A percentile compares a stretch with the other conserved stretches of the same genome.
phyloP scores from a whole-genome alignment of 495 filamentous ascomycete species.

The Cryomyces minteri region DNA sequence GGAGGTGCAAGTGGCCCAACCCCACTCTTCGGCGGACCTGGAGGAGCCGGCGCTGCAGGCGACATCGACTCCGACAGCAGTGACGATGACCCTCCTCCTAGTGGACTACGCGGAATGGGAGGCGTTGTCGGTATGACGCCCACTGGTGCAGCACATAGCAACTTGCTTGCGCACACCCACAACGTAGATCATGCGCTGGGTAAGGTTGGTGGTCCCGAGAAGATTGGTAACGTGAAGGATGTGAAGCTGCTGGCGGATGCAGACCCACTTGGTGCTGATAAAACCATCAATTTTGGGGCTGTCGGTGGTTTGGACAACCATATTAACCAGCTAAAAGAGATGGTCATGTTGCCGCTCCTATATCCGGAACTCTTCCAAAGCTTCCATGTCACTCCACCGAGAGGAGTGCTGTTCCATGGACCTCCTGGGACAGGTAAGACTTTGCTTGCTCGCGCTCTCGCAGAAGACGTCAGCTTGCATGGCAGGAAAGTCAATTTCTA shows the following conservation, averaged over 20 bases:
- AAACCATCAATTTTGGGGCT: conserved; percentile 77
- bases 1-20: conserved; percentile 58
- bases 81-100: conserved; percentile 61
- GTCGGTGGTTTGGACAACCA: conserved; percentile 83
- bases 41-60: conserved; percentile 52
- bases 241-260: conserved; percentile 68
- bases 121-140: conserved; percentile 58
- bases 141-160: conserved; percentile 40
- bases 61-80: conserved; percentile 89
- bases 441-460: conserved; percentile 74
- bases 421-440: conserved; percentile 97
- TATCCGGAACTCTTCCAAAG: conserved; percentile 90
- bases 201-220: conserved; percentile 38
- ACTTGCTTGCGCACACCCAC: conserved; percentile 42
- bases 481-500: conserved; percentile 94
- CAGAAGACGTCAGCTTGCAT: conserved; percentile 59
- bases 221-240: conserved; percentile 80
- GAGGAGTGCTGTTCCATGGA: conserved; percentile 91
- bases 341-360: conserved; percentile 82
- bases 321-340: conserved; percentile 92
- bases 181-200: conserved; percentile 42
- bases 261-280: conserved; percentile 81
- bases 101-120: conserved; percentile 32
- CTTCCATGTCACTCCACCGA: conserved; percentile 81
- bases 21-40: conserved; percentile 60